Percentiles rank a stretch among this genome's conserved stretches.
Evolutionary conservation across 768 basidiomycete genomes (phyloP).

Genomic region (Termitomyces sp.): DNA sequence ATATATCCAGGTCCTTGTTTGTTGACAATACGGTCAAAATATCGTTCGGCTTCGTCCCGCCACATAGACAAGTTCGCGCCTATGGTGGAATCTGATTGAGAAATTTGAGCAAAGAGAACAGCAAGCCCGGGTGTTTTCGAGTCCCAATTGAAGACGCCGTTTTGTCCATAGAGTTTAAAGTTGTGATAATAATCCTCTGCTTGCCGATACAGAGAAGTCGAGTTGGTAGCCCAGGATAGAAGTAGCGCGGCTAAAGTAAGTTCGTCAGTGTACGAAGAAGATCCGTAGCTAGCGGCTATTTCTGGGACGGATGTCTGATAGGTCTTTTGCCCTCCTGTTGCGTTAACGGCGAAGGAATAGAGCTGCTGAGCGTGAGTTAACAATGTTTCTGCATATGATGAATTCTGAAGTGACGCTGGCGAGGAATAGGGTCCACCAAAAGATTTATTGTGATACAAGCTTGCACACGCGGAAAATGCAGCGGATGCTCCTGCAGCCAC

Average conservation of each 20-base stretch:
- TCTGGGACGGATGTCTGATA: constrained; percentile 72
- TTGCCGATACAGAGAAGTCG: constrained; percentile 51
- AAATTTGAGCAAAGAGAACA: constrained; percentile 73
- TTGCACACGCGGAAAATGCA: constrained; percentile 84
- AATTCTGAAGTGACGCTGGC: constrained; percentile 66
- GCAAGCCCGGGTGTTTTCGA: constrained; percentile 71
- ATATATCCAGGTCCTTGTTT: constrained; percentile 47
- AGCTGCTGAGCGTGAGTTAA: constrained; percentile 70
- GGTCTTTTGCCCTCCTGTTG: constrained; percentile 49
- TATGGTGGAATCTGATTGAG: constrained; percentile 48
- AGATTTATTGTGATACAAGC: constrained; percentile 62
- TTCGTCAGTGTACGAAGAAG: constrained; percentile 70
- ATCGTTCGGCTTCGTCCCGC: constrained; percentile 65
- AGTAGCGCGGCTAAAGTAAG: constrained; percentile 72
- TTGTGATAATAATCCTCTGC: constrained; percentile 58
- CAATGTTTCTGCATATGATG: constrained; percentile 66
- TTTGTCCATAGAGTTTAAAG: constrained; percentile 46
- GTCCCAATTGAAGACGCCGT: constrained; percentile 86
- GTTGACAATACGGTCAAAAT: constrained; percentile 69
- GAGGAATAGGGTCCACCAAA: constrained; percentile 47
- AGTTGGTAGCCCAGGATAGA: constrained; percentile 67
- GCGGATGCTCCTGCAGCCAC: constrained; percentile 80
- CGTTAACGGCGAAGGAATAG: constrained; percentile 71
- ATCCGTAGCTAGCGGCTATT: constrained; percentile 60
- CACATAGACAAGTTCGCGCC: constrained; percentile 59